Evolutionary conservation across 2,329 filamentous ascomycete genomes (phyloP).

Genomic region (Venturia oleaginea): DNA sequence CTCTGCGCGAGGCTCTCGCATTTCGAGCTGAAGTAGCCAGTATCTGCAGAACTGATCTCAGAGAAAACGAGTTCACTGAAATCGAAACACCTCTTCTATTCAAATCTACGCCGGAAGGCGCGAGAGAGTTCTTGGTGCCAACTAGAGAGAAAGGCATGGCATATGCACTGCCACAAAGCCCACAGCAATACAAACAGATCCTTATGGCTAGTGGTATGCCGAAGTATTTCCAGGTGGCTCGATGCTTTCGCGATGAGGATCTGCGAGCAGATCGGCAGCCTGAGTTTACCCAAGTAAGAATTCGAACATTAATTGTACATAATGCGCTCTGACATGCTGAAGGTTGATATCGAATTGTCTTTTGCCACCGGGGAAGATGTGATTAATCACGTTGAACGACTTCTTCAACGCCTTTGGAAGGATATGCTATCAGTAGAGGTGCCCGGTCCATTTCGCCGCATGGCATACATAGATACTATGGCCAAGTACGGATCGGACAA

Average conservation of each 20-base stretch:
- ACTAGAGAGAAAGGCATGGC: conserved; percentile 66
- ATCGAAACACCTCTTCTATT: conserved; percentile 91
- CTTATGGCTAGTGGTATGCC: conserved; percentile 83
- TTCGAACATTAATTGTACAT: background rate
- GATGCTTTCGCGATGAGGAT: conserved; percentile 93
- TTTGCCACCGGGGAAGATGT: conserved; percentile 68
- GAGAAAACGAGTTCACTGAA: conserved; percentile 54
- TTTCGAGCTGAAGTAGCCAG: conserved; percentile 56
- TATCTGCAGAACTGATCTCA: conserved; percentile 46
- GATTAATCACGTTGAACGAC: conserved; percentile 47
- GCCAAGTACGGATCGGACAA: conserved; percentile 78
- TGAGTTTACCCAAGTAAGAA: conserved; percentile 80
- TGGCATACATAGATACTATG: conserved; percentile 74
- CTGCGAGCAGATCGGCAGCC: conserved; percentile 85
- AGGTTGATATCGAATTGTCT: conserved; percentile 90
- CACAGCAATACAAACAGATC: conserved; percentile 97
- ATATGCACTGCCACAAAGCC: conserved; percentile 90
- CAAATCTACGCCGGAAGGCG: conserved; percentile 95
- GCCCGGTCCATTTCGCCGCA: conserved; percentile 42
- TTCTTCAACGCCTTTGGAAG: conserved; percentile 49
- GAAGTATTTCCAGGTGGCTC: conserved; percentile 85
- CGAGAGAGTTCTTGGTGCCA: conserved; percentile 87
- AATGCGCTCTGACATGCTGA: background rate
- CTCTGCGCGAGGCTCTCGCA: conserved; percentile 57
- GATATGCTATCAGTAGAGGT: conserved; percentile 37